Conservation (phyloP, 768 basidiomycete species). For the Crucibulum laeve region DNA sequence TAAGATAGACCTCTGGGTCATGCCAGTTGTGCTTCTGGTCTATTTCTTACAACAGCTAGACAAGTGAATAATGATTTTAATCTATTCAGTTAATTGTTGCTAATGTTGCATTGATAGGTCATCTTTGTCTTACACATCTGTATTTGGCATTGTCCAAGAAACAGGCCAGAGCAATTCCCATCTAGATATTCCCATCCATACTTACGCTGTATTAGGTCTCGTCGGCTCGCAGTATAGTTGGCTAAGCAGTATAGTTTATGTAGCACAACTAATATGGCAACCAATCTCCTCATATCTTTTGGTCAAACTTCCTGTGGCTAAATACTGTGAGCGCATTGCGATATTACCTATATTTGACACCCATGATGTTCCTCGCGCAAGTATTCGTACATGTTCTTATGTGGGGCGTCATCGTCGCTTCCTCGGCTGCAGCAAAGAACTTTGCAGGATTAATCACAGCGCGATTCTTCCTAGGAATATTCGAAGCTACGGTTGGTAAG, state of each 20-base stretch:
- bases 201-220: constrained; percentile 16
- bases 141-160: constrained; percentile 34
- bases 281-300: constrained; percentile 37
- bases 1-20: constrained; percentile 35
- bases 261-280: constrained; percentile 40
- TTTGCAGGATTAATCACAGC: constrained; percentile 35
- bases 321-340: constrained; percentile 24
- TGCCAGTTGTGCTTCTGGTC: constrained; percentile 33
- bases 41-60: constrained; percentile 41
- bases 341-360: constrained; percentile 1
- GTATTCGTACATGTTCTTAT: constrained; percentile 34
- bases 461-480: constrained; percentile 40
- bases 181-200: neutral
- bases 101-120: constrained; percentile 19
- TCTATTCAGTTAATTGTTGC: neutral
- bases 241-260: constrained; percentile 39
- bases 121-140: constrained; percentile 43
- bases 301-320: constrained; percentile 34
- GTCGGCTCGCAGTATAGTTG: constrained; percentile 40
- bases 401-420: constrained; percentile 36
- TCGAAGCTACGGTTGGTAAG: constrained; percentile 41
- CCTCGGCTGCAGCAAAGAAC: constrained; percentile 30
- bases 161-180: constrained; percentile 17
- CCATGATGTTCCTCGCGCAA: neutral
- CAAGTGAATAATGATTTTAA: constrained; percentile 24